These are phyloP conservation scores for Trichaptum fuscoviolaceum DNA, from an alignment of 768 basidiomycete genomes.

Conservation along the genomic window DNA sequence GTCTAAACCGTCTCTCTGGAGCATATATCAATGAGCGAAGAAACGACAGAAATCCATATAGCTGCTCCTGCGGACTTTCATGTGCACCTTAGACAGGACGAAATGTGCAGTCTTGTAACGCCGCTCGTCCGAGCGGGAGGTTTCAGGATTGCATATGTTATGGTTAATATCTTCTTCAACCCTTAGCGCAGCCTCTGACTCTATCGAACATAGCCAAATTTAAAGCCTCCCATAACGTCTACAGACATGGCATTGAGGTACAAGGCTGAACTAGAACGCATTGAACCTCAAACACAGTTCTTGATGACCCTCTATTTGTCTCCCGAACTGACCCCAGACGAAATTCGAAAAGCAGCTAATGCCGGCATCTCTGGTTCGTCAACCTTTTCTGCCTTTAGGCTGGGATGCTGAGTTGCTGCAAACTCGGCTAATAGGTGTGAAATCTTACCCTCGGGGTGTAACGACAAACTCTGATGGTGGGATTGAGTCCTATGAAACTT, in stretches of 20 bases:
- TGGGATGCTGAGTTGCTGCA: background rate
- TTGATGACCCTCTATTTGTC: slow-evolving; percentile 97
- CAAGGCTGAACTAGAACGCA: slow-evolving; percentile 62
- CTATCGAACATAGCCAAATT: slow-evolving; percentile 65
- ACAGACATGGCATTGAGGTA: slow-evolving; percentile 80
- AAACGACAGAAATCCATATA: slow-evolving; percentile 39
- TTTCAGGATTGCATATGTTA: slow-evolving; percentile 89
- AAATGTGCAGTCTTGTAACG: slow-evolving; percentile 74
- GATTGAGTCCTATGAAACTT: slow-evolving; percentile 91
- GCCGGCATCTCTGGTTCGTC: slow-evolving; percentile 67
- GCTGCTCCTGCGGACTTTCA: slow-evolving; percentile 87
- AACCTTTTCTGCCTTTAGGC: background rate
- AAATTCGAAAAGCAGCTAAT: slow-evolving; percentile 80
- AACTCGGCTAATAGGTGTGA: slow-evolving; percentile 52
- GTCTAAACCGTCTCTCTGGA: background rate
- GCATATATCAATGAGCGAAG: background rate
- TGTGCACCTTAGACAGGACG: slow-evolving; percentile 91
- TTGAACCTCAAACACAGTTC: slow-evolving; percentile 78
- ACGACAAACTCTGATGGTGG: slow-evolving; percentile 97
- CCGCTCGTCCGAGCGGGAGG: slow-evolving; percentile 90
- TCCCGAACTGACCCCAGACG: slow-evolving; percentile 82
- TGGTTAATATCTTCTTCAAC: slow-evolving; percentile 49
- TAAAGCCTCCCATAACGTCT: slow-evolving; percentile 81
- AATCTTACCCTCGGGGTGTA: slow-evolving; percentile 95
- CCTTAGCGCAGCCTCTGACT: background rate